These are phyloP conservation scores for Mycosphaerella arachidis DNA, from an alignment of 2,329 filamentous ascomycete genomes.

Conservation along the genomic window DNA sequence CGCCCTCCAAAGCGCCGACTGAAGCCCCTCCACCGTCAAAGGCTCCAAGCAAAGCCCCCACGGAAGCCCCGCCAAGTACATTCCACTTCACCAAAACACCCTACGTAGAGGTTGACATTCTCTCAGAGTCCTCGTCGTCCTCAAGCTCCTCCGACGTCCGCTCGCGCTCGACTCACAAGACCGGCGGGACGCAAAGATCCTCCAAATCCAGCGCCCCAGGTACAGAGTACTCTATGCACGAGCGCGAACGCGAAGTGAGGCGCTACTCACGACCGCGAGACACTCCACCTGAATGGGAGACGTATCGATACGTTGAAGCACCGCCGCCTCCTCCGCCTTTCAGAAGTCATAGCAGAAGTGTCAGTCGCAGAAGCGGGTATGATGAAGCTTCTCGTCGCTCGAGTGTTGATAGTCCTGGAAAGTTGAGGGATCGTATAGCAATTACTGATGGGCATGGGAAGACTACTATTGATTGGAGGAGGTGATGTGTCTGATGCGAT, in stretches of 20 bases:
- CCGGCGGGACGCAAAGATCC: slow-evolving; percentile 21
- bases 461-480: slow-evolving; percentile 1
- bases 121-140: slow-evolving; percentile 23
- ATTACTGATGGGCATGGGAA: slow-evolving; percentile 1
- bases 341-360: slow-evolving; percentile 20
- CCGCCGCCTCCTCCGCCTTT: slow-evolving; percentile 21
- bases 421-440: slow-evolving; percentile 2
- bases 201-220: slow-evolving; percentile 15
- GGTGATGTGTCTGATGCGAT: not conserved
- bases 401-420: slow-evolving; percentile 21
- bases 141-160: slow-evolving; percentile 27
- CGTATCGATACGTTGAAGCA: slow-evolving; percentile 44
- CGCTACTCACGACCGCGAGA: slow-evolving; percentile 30
- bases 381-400: slow-evolving; percentile 18
- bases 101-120: slow-evolving; percentile 42
- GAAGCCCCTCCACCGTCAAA: slow-evolving; percentile 6
- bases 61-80: slow-evolving; percentile 7
- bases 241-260: slow-evolving; percentile 42
- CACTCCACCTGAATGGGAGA: slow-evolving; percentile 39
- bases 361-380: slow-evolving; percentile 19
- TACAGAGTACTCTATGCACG: slow-evolving; percentile 40
- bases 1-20: not conserved
- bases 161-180: slow-evolving; percentile 15
- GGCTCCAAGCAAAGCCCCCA: slow-evolving; percentile 25
- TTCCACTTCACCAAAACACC: slow-evolving; percentile 29